These are phyloP conservation scores for Malus asiatica DNA, from an alignment of 306 rosid species.

Conservation along the genomic window DNA sequence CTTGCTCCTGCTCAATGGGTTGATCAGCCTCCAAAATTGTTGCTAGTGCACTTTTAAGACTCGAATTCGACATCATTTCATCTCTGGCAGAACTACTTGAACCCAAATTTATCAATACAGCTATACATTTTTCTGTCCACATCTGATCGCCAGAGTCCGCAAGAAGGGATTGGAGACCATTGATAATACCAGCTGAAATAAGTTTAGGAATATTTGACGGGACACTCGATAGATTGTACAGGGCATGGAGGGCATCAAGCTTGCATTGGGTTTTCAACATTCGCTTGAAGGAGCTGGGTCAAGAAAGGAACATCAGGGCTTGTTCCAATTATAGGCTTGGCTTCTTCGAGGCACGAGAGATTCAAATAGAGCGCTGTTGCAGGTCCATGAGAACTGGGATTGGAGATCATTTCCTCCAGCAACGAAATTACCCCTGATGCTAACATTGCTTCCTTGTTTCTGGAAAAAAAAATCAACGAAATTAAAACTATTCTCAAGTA, in stretches of 20 bases:
- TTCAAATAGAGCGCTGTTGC: slow-evolving; percentile 82
- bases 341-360: slow-evolving; percentile 85
- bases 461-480: slow-evolving; percentile 17
- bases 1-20: slow-evolving; percentile 84
- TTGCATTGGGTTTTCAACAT: slow-evolving; percentile 55
- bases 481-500: not conserved
- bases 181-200: slow-evolving; percentile 54
- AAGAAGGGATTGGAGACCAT: slow-evolving; percentile 58
- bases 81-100: slow-evolving; percentile 59
- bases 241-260: slow-evolving; percentile 80
- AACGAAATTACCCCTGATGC: slow-evolving; percentile 60
- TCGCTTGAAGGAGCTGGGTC: slow-evolving; percentile 47
- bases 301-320: slow-evolving; percentile 72
- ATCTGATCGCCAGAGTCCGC: slow-evolving; percentile 43
- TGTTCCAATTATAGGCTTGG: slow-evolving; percentile 63
- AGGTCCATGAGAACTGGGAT: slow-evolving; percentile 49
- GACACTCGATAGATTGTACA: slow-evolving; percentile 66
- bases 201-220: slow-evolving; percentile 62
- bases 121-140: slow-evolving; percentile 74
- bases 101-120: slow-evolving; percentile 71
- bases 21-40: slow-evolving; percentile 62
- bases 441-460: slow-evolving; percentile 83
- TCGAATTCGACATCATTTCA: slow-evolving; percentile 50
- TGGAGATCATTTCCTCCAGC: slow-evolving; percentile 71
- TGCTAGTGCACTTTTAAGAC: slow-evolving; percentile 54